phyloP scores from a whole-genome alignment of 2,329 filamentous ascomycete species.

The Catunica adiposa region DNA sequence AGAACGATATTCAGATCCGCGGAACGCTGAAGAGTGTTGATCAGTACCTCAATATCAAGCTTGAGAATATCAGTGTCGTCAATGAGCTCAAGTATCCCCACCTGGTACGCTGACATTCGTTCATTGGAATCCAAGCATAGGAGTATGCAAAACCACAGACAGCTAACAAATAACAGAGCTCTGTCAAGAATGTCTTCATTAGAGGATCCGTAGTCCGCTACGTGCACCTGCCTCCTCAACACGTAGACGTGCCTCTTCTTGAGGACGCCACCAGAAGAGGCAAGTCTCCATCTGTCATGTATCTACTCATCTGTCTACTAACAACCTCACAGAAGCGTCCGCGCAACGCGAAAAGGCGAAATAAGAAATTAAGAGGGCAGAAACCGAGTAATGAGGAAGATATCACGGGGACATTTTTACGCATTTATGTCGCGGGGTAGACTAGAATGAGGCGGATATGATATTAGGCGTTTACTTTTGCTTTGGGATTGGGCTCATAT shows the following conservation, averaged over 20 bases:
- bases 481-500: not conserved
- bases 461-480: no score
- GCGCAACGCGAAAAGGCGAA: constrained; percentile 42
- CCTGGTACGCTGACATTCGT: constrained; percentile 37
- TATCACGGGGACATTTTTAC: constrained; percentile 6
- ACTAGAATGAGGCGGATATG: not conserved
- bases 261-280: constrained; percentile 86
- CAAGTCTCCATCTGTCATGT: constrained; percentile 23
- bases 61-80: constrained; percentile 84
- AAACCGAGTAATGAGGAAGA: not conserved
- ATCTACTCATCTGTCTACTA: constrained; percentile 3
- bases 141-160: not conserved
- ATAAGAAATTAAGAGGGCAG: constrained; percentile 19
- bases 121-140: not conserved
- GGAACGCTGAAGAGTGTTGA: constrained; percentile 94
- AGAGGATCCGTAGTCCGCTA: constrained; percentile 85
- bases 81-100: constrained; percentile 94
- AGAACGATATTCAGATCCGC: constrained; percentile 96
- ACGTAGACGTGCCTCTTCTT: constrained; percentile 70
- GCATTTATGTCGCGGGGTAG: constrained; percentile 2
- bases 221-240: constrained; percentile 66
- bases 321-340: constrained; percentile 31
- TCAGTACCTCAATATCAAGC: constrained; percentile 97
- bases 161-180: constrained; percentile 29
- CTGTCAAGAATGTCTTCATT: constrained; percentile 93